Evolutionary conservation across 148 eudicot genomes (phyloP), one percentile per base, ranked within the genome.

Genomic region (Vaccinium corymbosum): DNA sequence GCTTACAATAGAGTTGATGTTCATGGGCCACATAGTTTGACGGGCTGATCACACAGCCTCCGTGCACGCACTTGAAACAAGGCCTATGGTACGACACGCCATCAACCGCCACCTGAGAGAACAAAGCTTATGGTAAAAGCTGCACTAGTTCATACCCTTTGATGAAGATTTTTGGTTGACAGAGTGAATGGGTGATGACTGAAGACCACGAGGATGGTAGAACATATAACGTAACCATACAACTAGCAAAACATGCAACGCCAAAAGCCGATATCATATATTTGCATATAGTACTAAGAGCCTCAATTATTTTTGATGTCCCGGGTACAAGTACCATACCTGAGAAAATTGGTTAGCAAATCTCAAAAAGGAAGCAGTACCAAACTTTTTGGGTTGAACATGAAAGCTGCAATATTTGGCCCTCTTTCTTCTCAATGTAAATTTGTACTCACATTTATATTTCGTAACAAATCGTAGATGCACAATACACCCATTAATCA

Each of bases 11-110:
- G 61, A 94, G 89, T 14, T 83, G 92, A 12, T 93, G 96, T 61
- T 95, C 95, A 27, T 94, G 98, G 0, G 97, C 95, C 75, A 94
- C 92, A 52, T 89, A 95, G 83, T 94, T 94, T 12, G 98, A 95
- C 48, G 98, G 94, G 86, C 96, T 94, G 46, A 95, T 91, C 83
- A 91, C 88, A 46, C 98, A 95, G 1, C 98, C 96, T 27, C 98
- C 98, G 25, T 90, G 94, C 52, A 87, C 84, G 88, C 98, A 95
- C 86, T 89, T 91, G 90, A 95, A 95, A 85, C 98, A 95, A 19
- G 88, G 74, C 88, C 88, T 94, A 80, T 95, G 98, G 85, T 95
- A 95, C 62, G 91, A 82, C 75, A 75, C 85, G 52, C 95, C 95
- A 86, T 95, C 96, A 76, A 93, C 98, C 0, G 92, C 91, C 80